Percentiles rank a stretch among this genome's conserved stretches.
These are phyloP conservation scores for Carpinus fangiana DNA, from an alignment of 306 rosid species.

Conservation along the genomic window DNA sequence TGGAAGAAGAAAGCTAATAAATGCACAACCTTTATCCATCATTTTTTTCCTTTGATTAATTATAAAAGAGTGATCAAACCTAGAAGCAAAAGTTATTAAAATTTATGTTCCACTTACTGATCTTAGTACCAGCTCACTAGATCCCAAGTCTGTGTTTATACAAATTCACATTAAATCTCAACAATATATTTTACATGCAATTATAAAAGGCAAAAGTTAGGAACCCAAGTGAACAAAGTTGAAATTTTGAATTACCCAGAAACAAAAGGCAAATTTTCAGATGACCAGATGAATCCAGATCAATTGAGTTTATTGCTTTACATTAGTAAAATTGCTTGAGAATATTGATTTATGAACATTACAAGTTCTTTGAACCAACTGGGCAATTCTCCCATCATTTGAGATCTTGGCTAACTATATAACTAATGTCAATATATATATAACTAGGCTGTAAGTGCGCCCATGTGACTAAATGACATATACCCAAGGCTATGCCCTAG, in stretches of 20 bases:
- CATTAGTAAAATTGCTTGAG: neutral
- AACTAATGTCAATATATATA: neutral
- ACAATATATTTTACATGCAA: neutral
- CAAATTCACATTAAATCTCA: neutral
- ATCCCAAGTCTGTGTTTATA: neutral
- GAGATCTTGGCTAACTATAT: neutral
- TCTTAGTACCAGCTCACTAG: neutral
- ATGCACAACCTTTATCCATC: neutral
- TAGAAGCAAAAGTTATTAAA: neutral
- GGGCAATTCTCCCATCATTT: neutral
- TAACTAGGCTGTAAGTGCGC: neutral
- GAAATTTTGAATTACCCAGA: no score
- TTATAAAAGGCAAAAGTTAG: neutral
- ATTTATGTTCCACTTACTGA: neutral
- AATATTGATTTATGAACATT: neutral
- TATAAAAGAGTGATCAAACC: neutral
- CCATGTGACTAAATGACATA: neutral
- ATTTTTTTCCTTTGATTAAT: neutral
- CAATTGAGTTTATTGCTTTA: neutral
- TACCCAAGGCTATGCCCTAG: neutral
- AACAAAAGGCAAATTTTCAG: no score
- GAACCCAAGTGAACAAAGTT: neutral
- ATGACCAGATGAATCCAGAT: neutral
- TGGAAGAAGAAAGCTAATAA: neutral
- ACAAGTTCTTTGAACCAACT: neutral